phyloP scores from a whole-genome alignment of 495 filamentous ascomycete genomes.

The Aspergillus mulundensis region DNA sequence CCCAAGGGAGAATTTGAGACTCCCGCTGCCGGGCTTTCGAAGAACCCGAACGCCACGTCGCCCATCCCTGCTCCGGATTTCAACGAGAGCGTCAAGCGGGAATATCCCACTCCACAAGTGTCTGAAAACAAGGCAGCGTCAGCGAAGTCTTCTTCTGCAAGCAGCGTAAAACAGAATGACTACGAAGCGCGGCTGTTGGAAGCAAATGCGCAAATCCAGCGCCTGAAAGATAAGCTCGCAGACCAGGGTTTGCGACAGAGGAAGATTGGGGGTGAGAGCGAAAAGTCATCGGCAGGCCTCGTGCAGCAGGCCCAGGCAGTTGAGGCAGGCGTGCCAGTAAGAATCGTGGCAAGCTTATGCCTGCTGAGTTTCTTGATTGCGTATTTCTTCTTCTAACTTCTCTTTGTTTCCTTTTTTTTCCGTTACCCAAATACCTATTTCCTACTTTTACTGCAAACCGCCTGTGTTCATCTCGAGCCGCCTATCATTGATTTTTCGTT shows the following conservation, averaged over 20 bases:
- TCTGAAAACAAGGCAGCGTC: conserved; percentile 20
- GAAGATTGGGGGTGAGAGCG: conserved; percentile 44
- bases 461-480: conserved; percentile 19
- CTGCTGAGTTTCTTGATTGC: conserved; percentile 87
- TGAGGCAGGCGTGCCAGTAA: conserved; percentile 78
- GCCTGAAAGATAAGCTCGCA: conserved; percentile 63
- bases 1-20: conserved; percentile 51
- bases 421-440: conserved; percentile 16
- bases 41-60: conserved; percentile 26
- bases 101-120: conserved; percentile 32
- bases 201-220: conserved; percentile 69
- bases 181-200: conserved; percentile 68
- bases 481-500: conserved; percentile 19
- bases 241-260: conserved; percentile 70
- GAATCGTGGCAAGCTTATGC: conserved; percentile 77
- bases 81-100: conserved; percentile 38
- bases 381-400: conserved; percentile 83
- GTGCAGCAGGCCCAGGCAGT: conserved; percentile 41
- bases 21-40: conserved; percentile 39
- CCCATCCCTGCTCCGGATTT: conserved; percentile 41
- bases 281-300: conserved; percentile 35
- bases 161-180: conserved; percentile 50
- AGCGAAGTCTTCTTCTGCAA: conserved; percentile 39
- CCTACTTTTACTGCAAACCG: conserved; percentile 14
- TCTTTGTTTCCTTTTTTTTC: conserved; percentile 5